Evolutionary conservation across 1,139 yeast genomes (phyloP), one percentile per base, ranked within the genome.

Genomic region (Citeromyces hawaiiensis): DNA sequence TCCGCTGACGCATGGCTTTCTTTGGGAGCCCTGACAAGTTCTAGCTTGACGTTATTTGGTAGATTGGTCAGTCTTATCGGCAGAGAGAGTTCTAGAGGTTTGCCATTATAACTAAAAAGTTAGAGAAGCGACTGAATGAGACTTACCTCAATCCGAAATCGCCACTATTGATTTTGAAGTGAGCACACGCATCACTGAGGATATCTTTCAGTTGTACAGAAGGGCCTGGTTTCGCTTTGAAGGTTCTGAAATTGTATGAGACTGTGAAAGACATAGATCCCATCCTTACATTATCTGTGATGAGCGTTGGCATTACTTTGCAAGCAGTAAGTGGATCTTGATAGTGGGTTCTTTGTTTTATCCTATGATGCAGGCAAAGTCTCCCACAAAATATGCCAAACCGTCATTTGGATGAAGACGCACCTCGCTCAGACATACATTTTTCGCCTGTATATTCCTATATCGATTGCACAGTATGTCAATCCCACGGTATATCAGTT

Each of bases 31-130:
- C 17, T 34, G 27, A 43, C 40, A 21, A 55, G 42, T 4, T 47
- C 49, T 27, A 56, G 37, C 38, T 50, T 52, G n/a, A 50, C 47
- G 2, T 60, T 60, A 19, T 51, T 54, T 1, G 57, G 51, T 18
- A 56, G 40, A 34, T 50, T 50, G 4, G 50, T 40, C 37, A 56
- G 44, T 44, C 60, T 41, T 19, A 53, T 37, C 3, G 61, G 58
- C 23, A 55, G 40, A 10, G 56, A 50, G 3, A 54, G 42, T 37
- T 56, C 58, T 29, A 53, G 23, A 6, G 40, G 32, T 17, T 44
- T 45, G 1, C 51, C 48, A 35, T 49, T 48, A 33, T 21, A 16
- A 33, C 35, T 35, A 36, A 37, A 35, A n/a, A 30, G 29, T 18
- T 23, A 23, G 27, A 23, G 9, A 23, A 23, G 9, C 4, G 4